Base-by-base conservation (phyloP, 106 monocot genomes). In the Xerophyta viscosa region DNA sequence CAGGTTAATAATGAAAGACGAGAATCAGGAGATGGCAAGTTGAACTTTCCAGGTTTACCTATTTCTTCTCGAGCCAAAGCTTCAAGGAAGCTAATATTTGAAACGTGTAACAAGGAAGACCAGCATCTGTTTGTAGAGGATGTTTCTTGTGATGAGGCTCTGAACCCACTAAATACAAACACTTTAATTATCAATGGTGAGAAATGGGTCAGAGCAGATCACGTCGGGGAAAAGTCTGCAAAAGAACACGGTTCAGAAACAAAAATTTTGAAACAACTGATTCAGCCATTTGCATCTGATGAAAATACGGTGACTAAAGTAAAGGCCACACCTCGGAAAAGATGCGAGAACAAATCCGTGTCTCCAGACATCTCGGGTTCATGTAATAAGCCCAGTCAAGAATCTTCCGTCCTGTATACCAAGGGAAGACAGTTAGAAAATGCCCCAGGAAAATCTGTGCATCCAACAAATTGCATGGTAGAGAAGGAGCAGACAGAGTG, bases 131-230 rank as follows among this genome's bases (percentile, higher is more conserved):
- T n/a, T n/a, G n/a, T n/a, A n/a, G n/a, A n/a, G n/a, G n/a, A n/a
- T n/a, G n/a, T n/a, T n/a, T n/a, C n/a, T n/a, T n/a, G n/a, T n/a
- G n/a, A n/a, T n/a, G n/a, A 2, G 19, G 7, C 15, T 54, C 6
- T 48, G 7, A 48, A 48, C 4, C 3, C 5, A 48, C 24, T 48
- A 22, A 21, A 13, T 4, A 21, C 2, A 20, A 20, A 48, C 24
- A 5, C 48, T 24, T 8, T 21, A 24, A 31, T 18, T 31, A 54
- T 29, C 3, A 44, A 44, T 44, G 43, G 43, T 3, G 14, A 44
- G n/a, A 44, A 14, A 44, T 44, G 43, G 43, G 15, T 44, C 6
- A 44, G 43, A 17, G 43, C 29, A 54, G 53, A 54, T 6, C 17
- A 29, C 0, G 30, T 0, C 0, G 4, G 4, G 17, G 29, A 20